These are phyloP conservation scores for Backusella sp. DNA, from an alignment of 192 early-diverging fungal species.

Conservation along the genomic window DNA sequence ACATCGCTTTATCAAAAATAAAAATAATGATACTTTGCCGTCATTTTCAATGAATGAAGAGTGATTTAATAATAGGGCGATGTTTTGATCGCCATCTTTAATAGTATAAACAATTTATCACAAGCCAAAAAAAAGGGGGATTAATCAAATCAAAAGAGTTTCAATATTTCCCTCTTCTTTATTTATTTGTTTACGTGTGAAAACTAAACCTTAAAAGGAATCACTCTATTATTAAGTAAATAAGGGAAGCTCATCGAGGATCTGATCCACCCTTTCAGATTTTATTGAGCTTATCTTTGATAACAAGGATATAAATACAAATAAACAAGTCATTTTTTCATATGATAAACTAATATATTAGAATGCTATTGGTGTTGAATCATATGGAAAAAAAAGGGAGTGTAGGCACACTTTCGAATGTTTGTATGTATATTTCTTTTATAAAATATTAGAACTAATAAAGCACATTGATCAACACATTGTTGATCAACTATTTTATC, in stretches of 20 bases:
- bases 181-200: not conserved
- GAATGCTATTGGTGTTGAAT: no score
- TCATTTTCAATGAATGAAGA: not conserved
- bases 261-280: not conserved
- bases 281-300: not conserved
- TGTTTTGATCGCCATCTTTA: not conserved
- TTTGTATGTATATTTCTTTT: no score
- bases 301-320: not conserved
- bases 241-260: not conserved
- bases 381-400: no score
- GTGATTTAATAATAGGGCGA: not conserved
- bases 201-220: not conserved
- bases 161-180: not conserved
- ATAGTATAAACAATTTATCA: not conserved
- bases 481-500: no score
- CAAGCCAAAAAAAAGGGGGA: not conserved
- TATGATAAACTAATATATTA: not conserved
- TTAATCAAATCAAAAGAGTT: not conserved
- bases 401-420: no score
- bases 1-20: not conserved
- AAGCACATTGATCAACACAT: no score
- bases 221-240: not conserved
- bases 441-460: no score
- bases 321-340: not conserved
- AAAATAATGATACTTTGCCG: not conserved